A percentile compares a stretch with the other conserved stretches of the same genome.
phyloP scores from a whole-genome alignment of 257 asterid genomes.

The Solanum megistacrolobum region DNA sequence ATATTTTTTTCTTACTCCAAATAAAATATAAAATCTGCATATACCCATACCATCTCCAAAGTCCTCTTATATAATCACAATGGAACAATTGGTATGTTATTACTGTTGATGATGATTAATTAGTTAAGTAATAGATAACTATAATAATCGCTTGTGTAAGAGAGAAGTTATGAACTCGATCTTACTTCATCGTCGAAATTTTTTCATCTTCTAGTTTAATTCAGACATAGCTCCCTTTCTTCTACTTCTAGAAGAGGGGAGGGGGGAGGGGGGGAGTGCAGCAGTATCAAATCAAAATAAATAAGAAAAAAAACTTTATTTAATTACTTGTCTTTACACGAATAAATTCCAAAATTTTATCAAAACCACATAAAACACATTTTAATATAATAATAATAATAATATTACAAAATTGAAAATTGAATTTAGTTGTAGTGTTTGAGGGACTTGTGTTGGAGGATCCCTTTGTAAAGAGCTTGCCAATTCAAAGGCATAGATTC shows the following conservation, averaged over 20 bases:
- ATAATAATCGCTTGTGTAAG: neutral
- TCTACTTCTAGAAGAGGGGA: neutral
- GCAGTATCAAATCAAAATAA: neutral
- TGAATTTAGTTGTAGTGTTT: neutral
- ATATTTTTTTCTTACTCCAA: neutral
- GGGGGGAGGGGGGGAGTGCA: fast-evolving
- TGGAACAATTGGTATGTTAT: neutral
- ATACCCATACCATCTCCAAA: neutral
- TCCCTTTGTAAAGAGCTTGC: neutral
- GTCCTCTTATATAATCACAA: neutral
- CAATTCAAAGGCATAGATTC: slow-evolving; percentile 1
- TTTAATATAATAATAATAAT: neutral
- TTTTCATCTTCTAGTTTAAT: neutral
- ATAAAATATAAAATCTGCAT: neutral
- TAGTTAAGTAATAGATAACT: neutral
- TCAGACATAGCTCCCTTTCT: neutral
- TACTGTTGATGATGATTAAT: neutral
- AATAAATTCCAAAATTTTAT: neutral
- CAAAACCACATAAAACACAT: neutral
- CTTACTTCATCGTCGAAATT: no score
- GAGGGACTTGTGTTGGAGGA: neutral
- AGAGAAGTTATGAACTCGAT: neutral
- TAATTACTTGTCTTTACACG: neutral
- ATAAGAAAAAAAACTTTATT: neutral
- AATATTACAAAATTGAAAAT: neutral